Evolutionary conservation across 2,329 filamentous ascomycete species (phyloP).

Genomic region (Cryphonectria radicalis): DNA sequence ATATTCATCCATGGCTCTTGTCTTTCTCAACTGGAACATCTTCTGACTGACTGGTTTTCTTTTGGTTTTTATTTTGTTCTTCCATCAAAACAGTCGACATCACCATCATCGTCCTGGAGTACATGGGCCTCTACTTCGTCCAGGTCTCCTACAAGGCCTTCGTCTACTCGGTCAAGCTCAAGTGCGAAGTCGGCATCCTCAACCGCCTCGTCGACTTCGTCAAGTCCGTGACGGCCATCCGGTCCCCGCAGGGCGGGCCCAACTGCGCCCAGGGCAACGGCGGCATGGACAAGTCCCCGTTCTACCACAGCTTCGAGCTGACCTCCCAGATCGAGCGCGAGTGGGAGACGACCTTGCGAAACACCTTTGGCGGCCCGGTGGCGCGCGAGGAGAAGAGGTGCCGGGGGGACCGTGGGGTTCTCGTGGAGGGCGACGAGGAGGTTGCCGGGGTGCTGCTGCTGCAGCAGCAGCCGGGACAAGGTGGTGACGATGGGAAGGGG

Average conservation of each 20-base stretch:
- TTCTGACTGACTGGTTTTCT: background rate
- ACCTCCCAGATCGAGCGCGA: slow-evolving; percentile 27
- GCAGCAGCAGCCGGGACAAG: background rate
- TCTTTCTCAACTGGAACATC: background rate
- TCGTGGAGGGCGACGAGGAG: background rate
- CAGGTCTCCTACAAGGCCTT: slow-evolving; percentile 42
- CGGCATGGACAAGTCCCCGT: background rate
- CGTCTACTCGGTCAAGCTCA: slow-evolving; percentile 44
- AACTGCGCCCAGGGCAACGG: background rate
- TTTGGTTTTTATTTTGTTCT: too few species aligned
- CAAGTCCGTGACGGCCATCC: slow-evolving; percentile 9
- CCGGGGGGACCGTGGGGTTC: too few species aligned
- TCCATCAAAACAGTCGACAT: slow-evolving; percentile 35
- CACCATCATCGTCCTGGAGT: slow-evolving; percentile 40
- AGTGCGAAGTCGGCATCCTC: slow-evolving; percentile 43
- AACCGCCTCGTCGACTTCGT: slow-evolving; percentile 41
- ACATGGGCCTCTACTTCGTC: slow-evolving; percentile 39
- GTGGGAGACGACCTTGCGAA: slow-evolving; percentile 24
- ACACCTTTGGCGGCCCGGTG: slow-evolving; percentile 19
- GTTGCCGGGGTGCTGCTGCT: background rate
- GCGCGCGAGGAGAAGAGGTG: background rate
- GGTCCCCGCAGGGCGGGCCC: background rate
- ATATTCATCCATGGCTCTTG: background rate
- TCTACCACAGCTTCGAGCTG: slow-evolving; percentile 20
- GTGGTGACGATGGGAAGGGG: slow-evolving; percentile 21